phyloP scores from a whole-genome alignment of 2,329 filamentous ascomycete genomes.

The Trichophyton schoenleinii region DNA sequence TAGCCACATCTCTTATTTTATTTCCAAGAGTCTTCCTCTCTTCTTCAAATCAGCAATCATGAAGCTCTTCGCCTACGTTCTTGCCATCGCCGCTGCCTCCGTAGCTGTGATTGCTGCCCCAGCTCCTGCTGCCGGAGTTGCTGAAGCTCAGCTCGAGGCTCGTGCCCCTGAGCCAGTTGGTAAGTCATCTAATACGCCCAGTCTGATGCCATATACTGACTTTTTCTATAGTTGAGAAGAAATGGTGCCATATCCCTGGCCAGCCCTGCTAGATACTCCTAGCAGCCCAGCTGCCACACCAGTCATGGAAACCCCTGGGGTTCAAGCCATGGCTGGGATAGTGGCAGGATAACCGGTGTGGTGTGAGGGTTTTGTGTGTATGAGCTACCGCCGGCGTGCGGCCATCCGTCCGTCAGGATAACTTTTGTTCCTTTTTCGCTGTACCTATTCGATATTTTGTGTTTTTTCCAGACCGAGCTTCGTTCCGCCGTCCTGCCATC shows the following conservation, averaged over 20 bases:
- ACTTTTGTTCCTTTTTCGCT: background rate
- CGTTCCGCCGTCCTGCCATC: background rate
- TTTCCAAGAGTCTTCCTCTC: constrained; percentile 8
- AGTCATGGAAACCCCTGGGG: background rate
- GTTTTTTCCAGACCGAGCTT: background rate
- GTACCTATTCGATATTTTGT: background rate
- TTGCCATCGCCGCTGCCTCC: constrained; percentile 30
- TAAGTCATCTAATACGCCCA: background rate
- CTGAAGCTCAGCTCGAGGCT: constrained; percentile 1
- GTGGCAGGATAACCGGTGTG: background rate
- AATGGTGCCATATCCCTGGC: constrained; percentile 24
- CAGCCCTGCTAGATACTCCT: constrained; percentile 26
- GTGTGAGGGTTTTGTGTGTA: background rate
- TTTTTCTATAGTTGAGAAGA: constrained; percentile 16
- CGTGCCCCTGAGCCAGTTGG: background rate
- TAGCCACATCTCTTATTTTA: constrained; percentile 10
- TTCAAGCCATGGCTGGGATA: background rate
- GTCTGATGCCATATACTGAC: constrained; percentile 17
- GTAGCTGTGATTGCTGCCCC: constrained; percentile 21
- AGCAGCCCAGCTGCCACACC: background rate
- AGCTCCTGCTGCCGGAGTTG: constrained; percentile 4
- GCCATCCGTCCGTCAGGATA: background rate
- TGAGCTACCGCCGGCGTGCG: background rate
- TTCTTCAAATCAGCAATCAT: constrained; percentile 23
- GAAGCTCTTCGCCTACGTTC: constrained; percentile 36